Conservation (phyloP, 108 stramenopile genomes). For the Pseudonitzschia pungens region DNA sequence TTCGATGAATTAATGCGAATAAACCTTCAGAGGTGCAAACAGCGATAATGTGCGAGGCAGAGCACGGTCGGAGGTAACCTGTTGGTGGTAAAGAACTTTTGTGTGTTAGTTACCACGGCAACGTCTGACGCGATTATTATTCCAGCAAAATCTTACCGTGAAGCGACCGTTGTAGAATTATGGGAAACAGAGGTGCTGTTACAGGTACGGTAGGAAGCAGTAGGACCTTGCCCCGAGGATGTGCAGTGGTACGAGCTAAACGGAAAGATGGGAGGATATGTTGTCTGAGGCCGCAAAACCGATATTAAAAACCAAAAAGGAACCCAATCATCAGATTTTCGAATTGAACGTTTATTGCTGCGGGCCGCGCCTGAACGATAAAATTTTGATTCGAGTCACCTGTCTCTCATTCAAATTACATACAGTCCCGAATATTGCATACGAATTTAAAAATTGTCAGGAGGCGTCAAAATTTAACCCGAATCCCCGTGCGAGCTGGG, state of each 20-base stretch:
- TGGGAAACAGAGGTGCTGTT: neutral
- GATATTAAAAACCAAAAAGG: neutral
- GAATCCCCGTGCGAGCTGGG: neutral
- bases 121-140: too few species aligned
- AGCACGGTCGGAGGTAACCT: neutral
- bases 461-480: constrained; percentile 5
- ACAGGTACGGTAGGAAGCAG: neutral
- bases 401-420: neutral
- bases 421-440: neutral
- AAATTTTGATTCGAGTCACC: constrained; percentile 5
- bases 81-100: neutral
- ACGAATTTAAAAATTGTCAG: neutral
- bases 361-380: constrained; percentile 3
- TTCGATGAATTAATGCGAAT: neutral
- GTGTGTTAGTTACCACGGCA: neutral
- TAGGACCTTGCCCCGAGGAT: neutral
- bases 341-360: constrained; percentile 10
- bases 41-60: neutral
- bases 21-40: neutral
- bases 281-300: neutral
- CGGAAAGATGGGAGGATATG: neutral
- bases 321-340: neutral
- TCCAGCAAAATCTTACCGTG: neutral
- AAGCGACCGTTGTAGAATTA: constrained; percentile 3
- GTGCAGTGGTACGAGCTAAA: neutral